These are phyloP conservation scores for Salvia rosmarinus DNA, from an alignment of 257 asterid genomes.

Conservation along the genomic window DNA sequence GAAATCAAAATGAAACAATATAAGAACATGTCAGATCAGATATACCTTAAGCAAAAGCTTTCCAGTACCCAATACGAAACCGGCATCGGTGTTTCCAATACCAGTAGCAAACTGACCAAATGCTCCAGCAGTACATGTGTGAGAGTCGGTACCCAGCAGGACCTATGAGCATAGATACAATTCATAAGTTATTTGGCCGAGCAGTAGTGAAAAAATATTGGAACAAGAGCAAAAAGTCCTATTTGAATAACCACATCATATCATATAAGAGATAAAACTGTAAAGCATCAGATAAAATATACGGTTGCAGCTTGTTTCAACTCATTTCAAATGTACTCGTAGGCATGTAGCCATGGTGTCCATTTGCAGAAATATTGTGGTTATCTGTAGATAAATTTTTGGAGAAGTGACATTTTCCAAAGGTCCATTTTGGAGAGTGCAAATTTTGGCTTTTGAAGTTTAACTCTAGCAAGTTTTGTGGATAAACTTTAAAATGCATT, in stretches of 20 bases:
- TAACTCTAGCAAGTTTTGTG: no score
- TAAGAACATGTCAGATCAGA: conserved; percentile 2
- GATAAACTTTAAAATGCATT: no score
- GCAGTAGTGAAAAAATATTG: not conserved
- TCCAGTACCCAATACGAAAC: conserved; percentile 91
- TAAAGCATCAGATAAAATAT: not conserved
- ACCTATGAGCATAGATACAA: conserved; percentile 50
- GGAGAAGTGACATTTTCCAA: no score
- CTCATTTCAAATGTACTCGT: not conserved
- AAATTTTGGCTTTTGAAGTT: no score
- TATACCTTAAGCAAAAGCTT: conserved; percentile 94
- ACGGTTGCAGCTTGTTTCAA: not conserved
- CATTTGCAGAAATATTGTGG: no score
- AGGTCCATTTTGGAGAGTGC: no score
- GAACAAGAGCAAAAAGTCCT: not conserved
- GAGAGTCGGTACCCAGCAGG: conserved; percentile 88
- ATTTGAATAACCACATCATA: not conserved
- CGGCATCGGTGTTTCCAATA: conserved; percentile 96
- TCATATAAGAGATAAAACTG: not conserved
- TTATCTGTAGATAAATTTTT: no score
- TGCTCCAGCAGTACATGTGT: conserved; percentile 97
- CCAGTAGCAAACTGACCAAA: conserved; percentile 98
- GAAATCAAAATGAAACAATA: not conserved
- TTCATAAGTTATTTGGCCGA: not conserved
- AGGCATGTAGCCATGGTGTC: no score